A percentile compares a stretch with the other conserved stretches of the same genome.
phyloP scores from a whole-genome alignment of 2,329 filamentous ascomycete genomes.

The Colletotrichum orbiculare region DNA sequence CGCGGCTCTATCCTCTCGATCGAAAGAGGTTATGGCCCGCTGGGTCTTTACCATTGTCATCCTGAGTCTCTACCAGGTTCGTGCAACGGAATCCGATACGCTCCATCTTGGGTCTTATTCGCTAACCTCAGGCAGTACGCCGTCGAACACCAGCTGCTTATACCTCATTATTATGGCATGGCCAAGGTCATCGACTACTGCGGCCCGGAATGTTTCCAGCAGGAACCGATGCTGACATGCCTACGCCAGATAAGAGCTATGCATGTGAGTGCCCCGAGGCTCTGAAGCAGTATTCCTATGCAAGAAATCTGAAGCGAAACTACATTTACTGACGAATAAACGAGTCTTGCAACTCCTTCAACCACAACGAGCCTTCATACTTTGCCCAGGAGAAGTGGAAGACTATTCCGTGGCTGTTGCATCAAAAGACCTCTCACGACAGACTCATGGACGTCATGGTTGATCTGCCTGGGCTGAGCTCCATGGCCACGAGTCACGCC shows the following conservation, averaged over 20 bases:
- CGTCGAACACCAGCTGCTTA: slow-evolving; percentile 4
- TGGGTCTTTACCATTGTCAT: slow-evolving; percentile 26
- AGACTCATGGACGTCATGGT: slow-evolving; percentile 14
- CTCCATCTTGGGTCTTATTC: not conserved
- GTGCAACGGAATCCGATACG: not conserved
- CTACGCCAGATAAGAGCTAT: slow-evolving; percentile 15
- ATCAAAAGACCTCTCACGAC: slow-evolving; percentile 14
- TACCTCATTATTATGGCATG: slow-evolving; percentile 20
- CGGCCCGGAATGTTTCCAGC: slow-evolving; percentile 23
- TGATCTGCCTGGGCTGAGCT: slow-evolving; percentile 8
- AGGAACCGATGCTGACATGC: slow-evolving; percentile 25
- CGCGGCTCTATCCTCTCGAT: not conserved
- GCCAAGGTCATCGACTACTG: slow-evolving; percentile 14
- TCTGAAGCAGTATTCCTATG: too few relatives aligned
- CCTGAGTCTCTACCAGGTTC: slow-evolving; percentile 21
- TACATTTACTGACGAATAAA: not conserved
- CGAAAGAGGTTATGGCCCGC: slow-evolving; percentile 3
- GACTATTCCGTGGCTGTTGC: slow-evolving; percentile 7
- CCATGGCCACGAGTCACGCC: not conserved
- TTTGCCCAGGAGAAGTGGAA: slow-evolving; percentile 20
- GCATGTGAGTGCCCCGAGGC: not conserved
- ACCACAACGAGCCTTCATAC: slow-evolving; percentile 6
- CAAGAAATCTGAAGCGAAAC: too few relatives aligned
- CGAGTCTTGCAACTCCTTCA: slow-evolving; percentile 22
- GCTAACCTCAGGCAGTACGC: slow-evolving; percentile 6